These are phyloP conservation scores for Cutaneotrichosporon cutaneum DNA, from an alignment of 1,284 basidiomycete species.

Conservation along the genomic window DNA sequence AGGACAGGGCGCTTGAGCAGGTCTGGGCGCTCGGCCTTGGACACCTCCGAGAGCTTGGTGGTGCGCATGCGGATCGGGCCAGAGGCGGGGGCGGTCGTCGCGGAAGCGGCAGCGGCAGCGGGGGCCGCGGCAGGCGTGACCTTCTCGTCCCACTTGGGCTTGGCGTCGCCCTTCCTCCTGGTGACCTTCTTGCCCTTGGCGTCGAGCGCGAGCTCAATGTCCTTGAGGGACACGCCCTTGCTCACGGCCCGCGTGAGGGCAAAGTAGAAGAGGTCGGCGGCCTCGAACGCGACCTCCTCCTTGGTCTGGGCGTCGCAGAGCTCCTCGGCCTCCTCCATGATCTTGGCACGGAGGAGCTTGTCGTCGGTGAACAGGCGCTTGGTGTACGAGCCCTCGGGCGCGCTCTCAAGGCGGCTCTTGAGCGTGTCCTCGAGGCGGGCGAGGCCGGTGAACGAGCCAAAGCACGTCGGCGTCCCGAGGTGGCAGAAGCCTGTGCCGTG, in stretches of 20 bases:
- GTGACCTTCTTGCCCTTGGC: constrained; percentile 84
- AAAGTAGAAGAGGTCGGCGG: constrained; percentile 95
- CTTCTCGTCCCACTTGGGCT: constrained; percentile 70
- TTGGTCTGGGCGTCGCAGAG: constrained; percentile 78
- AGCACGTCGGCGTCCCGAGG: constrained; percentile 80
- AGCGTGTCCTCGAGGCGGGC: constrained; percentile 81
- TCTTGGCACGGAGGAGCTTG: constrained; percentile 81
- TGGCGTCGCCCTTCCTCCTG: constrained; percentile 87
- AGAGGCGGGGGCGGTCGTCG: constrained; percentile 42
- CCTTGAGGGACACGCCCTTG: constrained; percentile 76
- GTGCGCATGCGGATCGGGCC: constrained; percentile 71
- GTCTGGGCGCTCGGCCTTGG: constrained; percentile 61
- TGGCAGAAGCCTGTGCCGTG: constrained; percentile 93
- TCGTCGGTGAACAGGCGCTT: constrained; percentile 81
- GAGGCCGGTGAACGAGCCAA: constrained; percentile 69
- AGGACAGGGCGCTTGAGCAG: constrained; percentile 88
- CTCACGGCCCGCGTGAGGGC: constrained; percentile 82
- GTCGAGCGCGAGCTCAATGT: constrained; percentile 84
- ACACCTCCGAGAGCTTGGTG: constrained; percentile 61
- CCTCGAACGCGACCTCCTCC: constrained; percentile 91
- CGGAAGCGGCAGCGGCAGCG: constrained; percentile 36
- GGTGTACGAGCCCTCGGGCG: constrained; percentile 91
- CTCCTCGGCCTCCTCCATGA: constrained; percentile 98
- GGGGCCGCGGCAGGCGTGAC: constrained; percentile 32
- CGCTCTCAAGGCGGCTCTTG: constrained; percentile 66